Percentiles rank a stretch among this genome's conserved stretches.
Conservation (phyloP, 192 early-diverging fungal genomes). For the Helicostylum pulchrum region DNA sequence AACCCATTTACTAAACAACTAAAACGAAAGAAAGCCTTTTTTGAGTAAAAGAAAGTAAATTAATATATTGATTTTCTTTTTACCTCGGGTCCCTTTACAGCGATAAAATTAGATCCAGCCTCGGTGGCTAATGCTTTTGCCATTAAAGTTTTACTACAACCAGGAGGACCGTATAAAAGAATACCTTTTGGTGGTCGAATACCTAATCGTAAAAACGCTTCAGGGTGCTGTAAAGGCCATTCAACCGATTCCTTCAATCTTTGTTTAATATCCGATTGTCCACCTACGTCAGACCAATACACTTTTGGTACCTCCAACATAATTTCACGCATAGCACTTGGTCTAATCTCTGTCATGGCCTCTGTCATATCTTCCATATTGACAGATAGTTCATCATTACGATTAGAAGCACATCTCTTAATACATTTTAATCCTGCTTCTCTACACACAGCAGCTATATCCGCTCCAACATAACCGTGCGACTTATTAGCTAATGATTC, state of each 20-base stretch:
- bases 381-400: slow-evolving; percentile 42
- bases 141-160: slow-evolving; percentile 96
- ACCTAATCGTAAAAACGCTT: slow-evolving; percentile 82
- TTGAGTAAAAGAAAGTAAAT: not conserved
- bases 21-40: not conserved
- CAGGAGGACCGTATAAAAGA: slow-evolving; percentile 96
- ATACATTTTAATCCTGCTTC: slow-evolving; percentile 88
- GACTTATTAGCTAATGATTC: slow-evolving; percentile 56
- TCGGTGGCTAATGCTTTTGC: slow-evolving; percentile 98
- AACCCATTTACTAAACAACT: slow-evolving; percentile 99
- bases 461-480: slow-evolving; percentile 98
- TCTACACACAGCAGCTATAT: slow-evolving; percentile 79
- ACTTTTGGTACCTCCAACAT: slow-evolving; percentile 92
- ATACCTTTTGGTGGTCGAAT: slow-evolving; percentile 97
- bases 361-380: slow-evolving; percentile 52
- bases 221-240: slow-evolving; percentile 96
- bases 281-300: slow-evolving; percentile 91
- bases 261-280: slow-evolving; percentile 88
- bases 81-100: slow-evolving; percentile 97
- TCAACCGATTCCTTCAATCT: slow-evolving; percentile 93
- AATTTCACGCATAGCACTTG: slow-evolving; percentile 87
- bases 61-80: not conserved
- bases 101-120: slow-evolving; percentile 94
- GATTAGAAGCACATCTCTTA: slow-evolving; percentile 35
- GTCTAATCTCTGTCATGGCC: slow-evolving; percentile 57